These are phyloP conservation scores for Cicer judaicum DNA, from an alignment of 306 rosid genomes.

Conservation along the genomic window DNA sequence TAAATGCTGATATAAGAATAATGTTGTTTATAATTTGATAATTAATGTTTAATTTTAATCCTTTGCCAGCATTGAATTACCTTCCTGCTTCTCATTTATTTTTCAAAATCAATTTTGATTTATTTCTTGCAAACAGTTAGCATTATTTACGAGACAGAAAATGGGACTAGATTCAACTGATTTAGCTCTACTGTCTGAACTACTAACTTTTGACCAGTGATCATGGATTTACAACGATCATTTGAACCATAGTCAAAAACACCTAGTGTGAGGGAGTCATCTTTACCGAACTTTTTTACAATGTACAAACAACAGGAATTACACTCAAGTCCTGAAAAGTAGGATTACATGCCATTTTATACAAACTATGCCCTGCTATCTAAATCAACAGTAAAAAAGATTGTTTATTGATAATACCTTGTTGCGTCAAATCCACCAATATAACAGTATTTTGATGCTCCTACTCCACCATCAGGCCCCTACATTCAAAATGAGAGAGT, in stretches of 20 bases:
- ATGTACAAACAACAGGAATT: slow-evolving; percentile 23
- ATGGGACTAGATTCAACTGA: slow-evolving; percentile 29
- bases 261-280: slow-evolving; percentile 2
- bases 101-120: slow-evolving; percentile 13
- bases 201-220: not conserved
- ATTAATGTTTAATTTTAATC: slow-evolving; percentile 12
- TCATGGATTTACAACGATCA: slow-evolving; percentile 30
- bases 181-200: not conserved
- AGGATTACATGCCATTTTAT: not conserved
- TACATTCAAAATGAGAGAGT: slow-evolving; percentile 48
- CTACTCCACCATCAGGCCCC: slow-evolving; percentile 99
- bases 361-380: not conserved
- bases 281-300: slow-evolving; percentile 16
- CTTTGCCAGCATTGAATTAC: slow-evolving; percentile 13
- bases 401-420: slow-evolving; percentile 63
- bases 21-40: slow-evolving; percentile 1
- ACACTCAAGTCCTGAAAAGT: not conserved
- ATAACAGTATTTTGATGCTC: slow-evolving; percentile 96
- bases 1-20: slow-evolving; percentile 1
- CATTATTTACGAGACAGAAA: slow-evolving; percentile 6
- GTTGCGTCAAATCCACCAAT: slow-evolving; percentile 98
- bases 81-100: slow-evolving; percentile 22
- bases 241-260: slow-evolving; percentile 14
- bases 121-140: slow-evolving; percentile 6
- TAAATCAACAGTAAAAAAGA: not conserved